phyloP scores from a whole-genome alignment of 805 yeast species.

The Ogataea nakhonphanomensis region DNA sequence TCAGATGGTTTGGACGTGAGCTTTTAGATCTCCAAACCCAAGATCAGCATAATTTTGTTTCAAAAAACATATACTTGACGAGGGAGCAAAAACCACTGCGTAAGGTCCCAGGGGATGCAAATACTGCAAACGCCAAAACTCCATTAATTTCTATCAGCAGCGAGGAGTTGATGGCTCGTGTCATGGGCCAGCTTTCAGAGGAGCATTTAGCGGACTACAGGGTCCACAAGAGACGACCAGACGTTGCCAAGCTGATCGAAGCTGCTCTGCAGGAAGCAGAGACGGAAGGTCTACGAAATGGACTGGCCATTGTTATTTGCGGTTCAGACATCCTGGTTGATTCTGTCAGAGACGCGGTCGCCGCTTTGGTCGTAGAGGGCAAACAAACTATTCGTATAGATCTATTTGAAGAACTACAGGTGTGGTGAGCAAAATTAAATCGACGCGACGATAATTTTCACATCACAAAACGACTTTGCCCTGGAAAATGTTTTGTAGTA shows the following conservation, averaged over 20 bases:
- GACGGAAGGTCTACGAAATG: slow-evolving; percentile 19
- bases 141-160: slow-evolving; percentile 6
- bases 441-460: slow-evolving; percentile 9
- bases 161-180: slow-evolving; percentile 28
- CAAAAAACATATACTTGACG: slow-evolving; percentile 24
- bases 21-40: slow-evolving; percentile 23
- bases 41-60: slow-evolving; percentile 14
- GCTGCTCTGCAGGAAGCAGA: slow-evolving; percentile 27
- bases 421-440: slow-evolving; percentile 39
- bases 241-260: slow-evolving; percentile 11
- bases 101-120: neutral
- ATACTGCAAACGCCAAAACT: neutral
- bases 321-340: slow-evolving; percentile 56
- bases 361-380: slow-evolving; percentile 19
- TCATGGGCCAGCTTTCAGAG: slow-evolving; percentile 26
- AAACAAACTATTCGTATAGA: slow-evolving; percentile 42
- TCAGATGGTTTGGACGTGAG: slow-evolving; percentile 46
- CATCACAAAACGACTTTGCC: slow-evolving; percentile 3
- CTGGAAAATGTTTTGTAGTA: slow-evolving; percentile 8
- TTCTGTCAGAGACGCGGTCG: slow-evolving; percentile 44
- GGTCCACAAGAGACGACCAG: slow-evolving; percentile 19
- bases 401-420: slow-evolving; percentile 54
- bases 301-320: slow-evolving; percentile 52
- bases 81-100: slow-evolving; percentile 12
- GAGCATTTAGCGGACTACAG: slow-evolving; percentile 36